Base-by-base conservation (phyloP, 768 basidiomycete genomes). In the Fistulinella prunicolor region DNA sequence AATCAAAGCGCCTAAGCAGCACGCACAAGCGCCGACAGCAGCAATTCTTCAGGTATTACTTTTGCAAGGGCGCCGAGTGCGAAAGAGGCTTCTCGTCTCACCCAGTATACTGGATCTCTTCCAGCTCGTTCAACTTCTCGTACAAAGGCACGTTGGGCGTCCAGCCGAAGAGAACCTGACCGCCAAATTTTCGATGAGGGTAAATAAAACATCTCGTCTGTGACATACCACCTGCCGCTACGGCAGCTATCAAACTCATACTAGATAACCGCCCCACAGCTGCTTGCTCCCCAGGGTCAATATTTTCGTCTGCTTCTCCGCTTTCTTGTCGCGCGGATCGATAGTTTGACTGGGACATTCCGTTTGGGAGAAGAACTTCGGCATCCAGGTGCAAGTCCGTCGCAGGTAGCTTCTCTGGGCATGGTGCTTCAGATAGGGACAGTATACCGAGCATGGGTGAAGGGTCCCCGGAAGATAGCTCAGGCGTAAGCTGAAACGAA, bases 201-300 rank as follows among this genome's bases (percentile, higher is more conserved):
- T 41, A 8, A 32, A 52, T 24, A 36, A 42, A 47, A 40, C 43
- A 38, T 43, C 43, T 38, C 47, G 1, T 46, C 49, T 49, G 49
- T 42, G 44, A 72, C 77, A 62, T 64, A 88, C 86, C 85, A 53
- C 81, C 83, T 22, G 91, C 89, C 24, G 87, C 80, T 12, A 93
- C 82, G 8, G 90, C 84, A 32, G 93, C 93, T 73, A 95, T 89
- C 42, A 96, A 71, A 62, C 89, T 91, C 92, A 96, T 93, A 58
- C 91, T 91, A 5, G 90, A 89, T 41, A 95, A 73, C 48, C 92
- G 78, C 6, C 94, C 94, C 17, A 92, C 77, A 5, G 87, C 82
- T 13, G 86, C 89, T 62, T 94, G 90, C 55, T 91, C 81, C 24
- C 69, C 70, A 14, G 68, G 56, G 46, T 73, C 70, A 22, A 60